Base-by-base conservation (phyloP, 2,329 filamentous ascomycete species). In the Phyllosticta capitalensis region DNA sequence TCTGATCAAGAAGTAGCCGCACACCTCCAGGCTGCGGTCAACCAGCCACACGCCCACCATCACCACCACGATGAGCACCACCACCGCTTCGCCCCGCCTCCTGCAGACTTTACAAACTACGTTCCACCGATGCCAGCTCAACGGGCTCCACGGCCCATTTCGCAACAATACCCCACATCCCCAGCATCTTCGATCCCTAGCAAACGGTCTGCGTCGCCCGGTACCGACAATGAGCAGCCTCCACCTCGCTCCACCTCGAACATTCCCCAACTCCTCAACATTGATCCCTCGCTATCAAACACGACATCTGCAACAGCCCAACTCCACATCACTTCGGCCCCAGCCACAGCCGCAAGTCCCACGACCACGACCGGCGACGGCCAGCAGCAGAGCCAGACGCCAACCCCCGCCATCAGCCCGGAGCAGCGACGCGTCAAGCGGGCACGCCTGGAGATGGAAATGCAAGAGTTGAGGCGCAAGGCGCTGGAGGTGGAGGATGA, bases 71-170 rank as follows among this genome's bases (percentile, higher is more conserved):
- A 52, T 10, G 49, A 52, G 19, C 57, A 9, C 24, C 52, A 20
- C 52, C 52, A 33, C 14, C 52, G 20, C 19, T 59, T 45, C 22
- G 57, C 57, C 19, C 57, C 57, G 6, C 57, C 57, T 1, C 57
- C 57, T 2, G 57, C 53, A 20, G 57, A 59, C 52, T 59, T 59
- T 19, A 59, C 57, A 21, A 59, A 55, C 7, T 59, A 59, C 48
- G 50, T 54, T 50, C 21, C 57, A 21, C 21, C 57, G 54, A 24
- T 52, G 14, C 38, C 38, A 6, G 38, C 14, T n/a, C 38, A n/a
- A 45, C 38, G 17, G n/a, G 52, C 57, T 6, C 30, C 52, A 24
- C 57, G 53, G 3, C 51, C 57, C 24, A 51, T 58, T 9, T 26
- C 56, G 3, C 56, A 54, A 30, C 56, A 53, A 58, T 59, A 59